These are phyloP conservation scores for Pseudozyma thailandica DNA, from an alignment of 1,284 basidiomycete species.

Conservation along the genomic window DNA sequence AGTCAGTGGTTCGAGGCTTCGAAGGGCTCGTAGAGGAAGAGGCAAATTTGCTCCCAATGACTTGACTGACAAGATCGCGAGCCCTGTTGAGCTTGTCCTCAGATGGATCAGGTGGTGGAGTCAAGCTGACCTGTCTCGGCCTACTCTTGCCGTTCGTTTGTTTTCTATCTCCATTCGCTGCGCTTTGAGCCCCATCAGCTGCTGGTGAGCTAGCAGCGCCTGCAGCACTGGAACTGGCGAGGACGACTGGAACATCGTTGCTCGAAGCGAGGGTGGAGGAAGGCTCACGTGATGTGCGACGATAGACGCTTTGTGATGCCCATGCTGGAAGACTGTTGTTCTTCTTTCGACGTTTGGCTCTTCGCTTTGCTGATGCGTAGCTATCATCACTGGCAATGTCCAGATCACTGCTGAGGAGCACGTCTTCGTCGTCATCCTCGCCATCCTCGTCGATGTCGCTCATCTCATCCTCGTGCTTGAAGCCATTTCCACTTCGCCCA, in stretches of 20 bases:
- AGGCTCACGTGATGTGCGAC: slow-evolving; percentile 17
- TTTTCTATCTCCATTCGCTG: too few species aligned
- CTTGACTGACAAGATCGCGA: slow-evolving; percentile 29
- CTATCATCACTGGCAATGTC: slow-evolving; percentile 21
- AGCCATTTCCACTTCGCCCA: not conserved
- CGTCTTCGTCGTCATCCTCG: slow-evolving; percentile 11
- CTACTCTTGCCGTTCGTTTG: slow-evolving; percentile 3
- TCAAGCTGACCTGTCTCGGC: slow-evolving; percentile 24
- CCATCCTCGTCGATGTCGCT: slow-evolving; percentile 12
- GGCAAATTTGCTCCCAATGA: slow-evolving; percentile 22
- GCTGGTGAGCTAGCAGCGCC: not conserved
- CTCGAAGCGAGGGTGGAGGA: slow-evolving; percentile 4
- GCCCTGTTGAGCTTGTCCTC: slow-evolving; percentile 35
- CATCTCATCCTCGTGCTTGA: not conserved
- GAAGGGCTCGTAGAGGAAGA: slow-evolving; percentile 1
- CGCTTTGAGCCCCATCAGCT: too few species aligned
- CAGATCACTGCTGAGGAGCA: slow-evolving; percentile 18
- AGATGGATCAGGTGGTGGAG: slow-evolving; percentile 31
- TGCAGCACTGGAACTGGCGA: not conserved
- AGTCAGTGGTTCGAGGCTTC: too few species aligned
- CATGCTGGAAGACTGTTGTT: slow-evolving; percentile 17
- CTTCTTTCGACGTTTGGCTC: slow-evolving; percentile 32
- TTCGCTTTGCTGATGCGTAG: slow-evolving; percentile 14
- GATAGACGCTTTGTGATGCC: slow-evolving; percentile 17
- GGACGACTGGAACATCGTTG: not conserved